Conservation (phyloP, 345 rosid species). For the Physaria fendleri region DNA sequence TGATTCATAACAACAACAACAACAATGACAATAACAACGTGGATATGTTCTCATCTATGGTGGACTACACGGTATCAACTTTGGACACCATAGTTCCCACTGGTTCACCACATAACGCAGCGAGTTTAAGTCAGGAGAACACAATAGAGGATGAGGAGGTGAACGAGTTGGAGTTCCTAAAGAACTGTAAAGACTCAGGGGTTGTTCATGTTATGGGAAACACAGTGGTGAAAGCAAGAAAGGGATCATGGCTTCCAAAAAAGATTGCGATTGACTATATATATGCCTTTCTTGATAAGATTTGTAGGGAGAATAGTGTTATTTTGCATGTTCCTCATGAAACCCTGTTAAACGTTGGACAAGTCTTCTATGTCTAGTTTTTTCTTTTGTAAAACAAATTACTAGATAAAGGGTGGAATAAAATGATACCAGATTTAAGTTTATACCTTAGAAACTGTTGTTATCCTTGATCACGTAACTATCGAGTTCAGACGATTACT, state of each 20-base stretch:
- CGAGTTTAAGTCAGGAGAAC: too few relatives aligned
- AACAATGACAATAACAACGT: too few relatives aligned
- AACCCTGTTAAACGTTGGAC: conserved; percentile 63
- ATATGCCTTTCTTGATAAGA: conserved; percentile 67
- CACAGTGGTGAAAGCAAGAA: conserved; percentile 58
- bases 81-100: conserved; percentile 44
- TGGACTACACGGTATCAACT: conserved; percentile 38
- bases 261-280: conserved; percentile 57
- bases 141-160: conserved; percentile 39
- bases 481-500: too few relatives aligned
- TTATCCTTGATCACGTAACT: too few relatives aligned
- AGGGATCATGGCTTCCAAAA: conserved; percentile 50
- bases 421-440: too few relatives aligned
- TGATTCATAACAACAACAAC: too few relatives aligned
- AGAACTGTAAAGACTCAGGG: conserved; percentile 55
- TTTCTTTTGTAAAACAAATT: too few relatives aligned
- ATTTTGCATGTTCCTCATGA: conserved; percentile 77
- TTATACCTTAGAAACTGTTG: too few relatives aligned
- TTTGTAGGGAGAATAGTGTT: conserved; percentile 69
- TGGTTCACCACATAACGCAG: conserved; percentile 26
- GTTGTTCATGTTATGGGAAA: conserved; percentile 73
- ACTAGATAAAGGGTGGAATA: too few relatives aligned
- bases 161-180: conserved; percentile 54
- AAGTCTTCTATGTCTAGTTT: too few relatives aligned
- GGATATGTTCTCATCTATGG: conserved; percentile 25